Percentiles rank a stretch among this genome's conserved stretches.
phyloP scores from a whole-genome alignment of 305 asterid genomes.

The Fraxinus dipetala region DNA sequence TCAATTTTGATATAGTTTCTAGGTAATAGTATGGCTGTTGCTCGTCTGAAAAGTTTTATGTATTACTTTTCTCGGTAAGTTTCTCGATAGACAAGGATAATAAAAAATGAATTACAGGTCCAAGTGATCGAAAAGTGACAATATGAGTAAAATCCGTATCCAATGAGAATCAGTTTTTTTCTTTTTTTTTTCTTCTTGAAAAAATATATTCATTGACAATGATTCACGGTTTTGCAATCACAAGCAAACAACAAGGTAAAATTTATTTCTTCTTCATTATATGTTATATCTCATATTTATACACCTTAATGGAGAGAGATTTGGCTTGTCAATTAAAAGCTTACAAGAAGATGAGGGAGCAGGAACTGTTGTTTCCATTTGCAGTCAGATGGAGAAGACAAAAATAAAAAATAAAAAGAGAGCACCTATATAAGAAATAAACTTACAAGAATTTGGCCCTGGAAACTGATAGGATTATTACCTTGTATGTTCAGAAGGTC shows the following conservation, averaged over 20 bases:
- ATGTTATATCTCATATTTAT: neutral
- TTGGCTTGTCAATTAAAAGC: neutral
- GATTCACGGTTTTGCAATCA: neutral
- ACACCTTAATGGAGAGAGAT: neutral
- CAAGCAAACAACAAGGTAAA: neutral
- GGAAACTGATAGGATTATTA: neutral
- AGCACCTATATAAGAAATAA: neutral
- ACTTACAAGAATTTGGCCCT: neutral
- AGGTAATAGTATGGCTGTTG: neutral
- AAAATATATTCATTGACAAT: neutral
- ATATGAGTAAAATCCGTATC: neutral
- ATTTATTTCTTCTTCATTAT: neutral
- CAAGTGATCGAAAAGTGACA: neutral
- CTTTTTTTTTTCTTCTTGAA: neutral
- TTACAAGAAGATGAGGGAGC: neutral
- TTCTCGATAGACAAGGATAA: neutral
- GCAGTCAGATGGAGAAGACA: neutral
- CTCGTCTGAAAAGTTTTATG: neutral
- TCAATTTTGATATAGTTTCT: slow-evolving; percentile 5
- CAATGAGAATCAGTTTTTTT: neutral
- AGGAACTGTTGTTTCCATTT: neutral
- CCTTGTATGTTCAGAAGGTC: neutral
- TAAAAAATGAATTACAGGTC: neutral
- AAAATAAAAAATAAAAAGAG: neutral
- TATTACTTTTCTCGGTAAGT: slow-evolving; percentile 5